Base-by-base conservation (phyloP, 2,329 filamentous ascomycete genomes). In the Beauveria bassiana region DNA sequence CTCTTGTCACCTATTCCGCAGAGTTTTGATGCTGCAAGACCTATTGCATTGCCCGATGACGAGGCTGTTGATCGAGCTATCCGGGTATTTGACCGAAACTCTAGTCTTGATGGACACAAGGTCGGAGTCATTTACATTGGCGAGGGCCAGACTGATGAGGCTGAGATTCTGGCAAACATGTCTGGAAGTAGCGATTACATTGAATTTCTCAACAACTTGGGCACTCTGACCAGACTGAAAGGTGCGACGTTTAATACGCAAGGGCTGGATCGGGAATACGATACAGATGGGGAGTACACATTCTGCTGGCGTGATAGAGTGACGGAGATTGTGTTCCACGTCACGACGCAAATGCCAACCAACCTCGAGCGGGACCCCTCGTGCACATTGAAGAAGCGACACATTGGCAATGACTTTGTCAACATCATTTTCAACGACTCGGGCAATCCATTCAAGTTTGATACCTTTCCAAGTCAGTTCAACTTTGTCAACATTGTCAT, bases 381-480 rank as follows among this genome's bases (percentile, higher is more conserved):
- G 64, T 91, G 88, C 70, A 86, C 88, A 64, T 82, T 86, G 72
- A 99, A 99, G 78, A 99, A 99, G 75, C 83, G 87, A 3, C 96
- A 98, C 70, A 95, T 98, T 64, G 95, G 95, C 62, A 99, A 99
- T 70, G 95, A 98, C 73, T 96, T 91, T 72, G 95, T 99, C 71
- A 98, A 96, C 71, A 96, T 99, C 67, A 88, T 99, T 62, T 99
- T 96, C 81, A 99, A 99, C 72, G 91, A 96, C 69, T 97, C 93
- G 2, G 93, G 95, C n/a, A 74, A 87, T 53, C 88, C 90, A 0
- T 98, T 96, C 77, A 83, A 84, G 59, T 96, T 96, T 71, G 86
- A 96, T 71, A 96, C 91, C 0, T 96, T 99, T 68, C 91, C 91
- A 0, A 96, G 92, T 0, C 89, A 93, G 62, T 96, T 99, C 79